These are phyloP conservation scores for Acer campestre DNA, from an alignment of 345 rosid species.

Conservation along the genomic window DNA sequence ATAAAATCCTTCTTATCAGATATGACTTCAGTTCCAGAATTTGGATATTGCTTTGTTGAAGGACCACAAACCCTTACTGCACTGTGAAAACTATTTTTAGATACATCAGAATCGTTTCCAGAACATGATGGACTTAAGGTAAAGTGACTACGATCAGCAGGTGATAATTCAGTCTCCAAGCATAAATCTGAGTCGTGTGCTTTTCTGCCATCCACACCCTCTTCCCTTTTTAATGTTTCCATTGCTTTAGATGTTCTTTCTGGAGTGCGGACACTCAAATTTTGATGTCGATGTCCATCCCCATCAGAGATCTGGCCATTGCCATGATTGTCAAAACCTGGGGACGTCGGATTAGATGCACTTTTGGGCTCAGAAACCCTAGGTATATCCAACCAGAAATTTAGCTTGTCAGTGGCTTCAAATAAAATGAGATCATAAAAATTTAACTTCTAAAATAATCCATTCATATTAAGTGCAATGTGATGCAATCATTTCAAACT, in stretches of 20 bases:
- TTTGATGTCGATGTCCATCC: conserved; percentile 15
- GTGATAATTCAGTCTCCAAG: conserved; percentile 46
- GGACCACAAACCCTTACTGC: conserved; percentile 29
- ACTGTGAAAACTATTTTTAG: conserved; percentile 31
- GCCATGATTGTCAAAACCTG: conserved; percentile 19
- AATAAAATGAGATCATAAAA: neutral
- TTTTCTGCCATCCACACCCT: conserved; percentile 31
- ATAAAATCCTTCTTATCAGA: conserved; percentile 28
- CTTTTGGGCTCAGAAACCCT: conserved; percentile 29
- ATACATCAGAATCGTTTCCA: conserved; percentile 42
- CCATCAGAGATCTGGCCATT: conserved; percentile 21
- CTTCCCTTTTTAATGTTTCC: conserved; percentile 29
- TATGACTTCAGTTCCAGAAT: conserved; percentile 28
- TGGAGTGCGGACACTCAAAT: conserved; percentile 27
- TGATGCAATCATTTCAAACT: neutral
- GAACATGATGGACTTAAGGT: conserved; percentile 47
- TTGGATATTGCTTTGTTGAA: conserved; percentile 24
- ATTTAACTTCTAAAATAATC: neutral
- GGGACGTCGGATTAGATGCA: conserved; percentile 24
- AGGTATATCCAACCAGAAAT: conserved; percentile 21
- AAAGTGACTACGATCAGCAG: conserved; percentile 38
- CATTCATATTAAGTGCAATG: neutral
- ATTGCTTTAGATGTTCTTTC: conserved; percentile 33
- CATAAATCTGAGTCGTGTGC: conserved; percentile 31
- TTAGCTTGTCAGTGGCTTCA: conserved; percentile 5